Conservation (phyloP, 202 grass and related monocot species). For the Schoenoplectus tabernaemontani region DNA sequence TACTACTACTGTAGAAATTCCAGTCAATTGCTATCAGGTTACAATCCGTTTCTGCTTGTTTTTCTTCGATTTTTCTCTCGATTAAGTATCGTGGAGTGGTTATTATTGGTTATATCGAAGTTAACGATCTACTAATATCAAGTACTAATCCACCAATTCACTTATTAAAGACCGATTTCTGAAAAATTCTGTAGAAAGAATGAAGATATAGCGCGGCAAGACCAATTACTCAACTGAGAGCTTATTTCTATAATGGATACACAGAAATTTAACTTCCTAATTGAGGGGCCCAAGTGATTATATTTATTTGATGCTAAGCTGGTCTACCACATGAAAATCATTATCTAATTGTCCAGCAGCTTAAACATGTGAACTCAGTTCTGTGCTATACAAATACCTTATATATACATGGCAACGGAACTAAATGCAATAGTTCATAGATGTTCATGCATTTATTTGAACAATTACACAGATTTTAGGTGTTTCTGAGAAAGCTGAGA, state of each 20-base stretch:
- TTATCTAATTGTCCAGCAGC: neutral
- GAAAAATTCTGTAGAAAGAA: neutral
- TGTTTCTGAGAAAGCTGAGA: conserved; percentile 78
- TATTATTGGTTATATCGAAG: neutral
- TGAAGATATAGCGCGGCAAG: neutral
- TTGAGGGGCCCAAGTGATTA: neutral
- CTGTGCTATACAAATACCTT: neutral
- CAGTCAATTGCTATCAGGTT: conserved; percentile 94
- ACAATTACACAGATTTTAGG: conserved; percentile 60
- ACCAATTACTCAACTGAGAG: neutral
- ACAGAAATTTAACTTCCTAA: neutral
- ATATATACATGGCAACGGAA: neutral
- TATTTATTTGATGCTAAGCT: neutral
- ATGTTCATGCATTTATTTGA: conserved; percentile 18
- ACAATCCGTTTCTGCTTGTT: neutral
- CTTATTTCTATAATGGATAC: neutral
- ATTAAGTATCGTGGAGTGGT: neutral
- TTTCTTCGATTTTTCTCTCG: too few species aligned
- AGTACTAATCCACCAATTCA: neutral
- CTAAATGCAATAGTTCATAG: neutral
- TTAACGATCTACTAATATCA: neutral
- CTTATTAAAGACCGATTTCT: neutral
- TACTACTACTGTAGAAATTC: conserved; percentile 60
- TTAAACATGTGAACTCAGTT: neutral
- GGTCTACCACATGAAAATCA: neutral